phyloP scores from a whole-genome alignment of 2,329 filamentous ascomycete genomes.

The Phaeosphaeria sp. region DNA sequence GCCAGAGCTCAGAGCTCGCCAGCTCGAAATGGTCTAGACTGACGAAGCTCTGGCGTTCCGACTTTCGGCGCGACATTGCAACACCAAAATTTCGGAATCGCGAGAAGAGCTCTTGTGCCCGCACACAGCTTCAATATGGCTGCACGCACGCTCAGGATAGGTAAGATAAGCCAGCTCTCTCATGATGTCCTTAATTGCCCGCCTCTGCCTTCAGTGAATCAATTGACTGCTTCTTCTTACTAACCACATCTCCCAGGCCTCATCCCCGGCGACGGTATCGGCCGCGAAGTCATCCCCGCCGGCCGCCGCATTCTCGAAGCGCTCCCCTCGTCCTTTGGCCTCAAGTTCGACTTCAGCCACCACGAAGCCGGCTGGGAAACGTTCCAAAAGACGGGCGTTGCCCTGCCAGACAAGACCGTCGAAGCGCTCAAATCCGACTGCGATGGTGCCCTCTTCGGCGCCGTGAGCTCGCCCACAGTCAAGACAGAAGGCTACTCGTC shows the following conservation, averaged over 20 bases:
- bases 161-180: too few species aligned
- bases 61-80: slow-evolving; percentile 13
- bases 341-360: slow-evolving; percentile 94
- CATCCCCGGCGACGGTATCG: slow-evolving; percentile 97
- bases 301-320: slow-evolving; percentile 91
- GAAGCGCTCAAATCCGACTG: slow-evolving; percentile 88
- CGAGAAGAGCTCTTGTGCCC: slow-evolving; percentile 3
- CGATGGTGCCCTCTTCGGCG: slow-evolving; percentile 94
- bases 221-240: not conserved
- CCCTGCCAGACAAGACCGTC: slow-evolving; percentile 89
- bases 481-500: slow-evolving; percentile 95
- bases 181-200: too few species aligned
- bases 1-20: not conserved
- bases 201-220: too few species aligned
- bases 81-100: slow-evolving; percentile 23
- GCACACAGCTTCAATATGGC: slow-evolving; percentile 33
- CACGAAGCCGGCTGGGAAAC: slow-evolving; percentile 92
- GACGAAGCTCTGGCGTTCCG: slow-evolving; percentile 16
- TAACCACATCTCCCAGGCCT: slow-evolving; percentile 67
- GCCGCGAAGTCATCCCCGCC: slow-evolving; percentile 95
- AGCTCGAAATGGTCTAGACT: slow-evolving; percentile 6
- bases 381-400: slow-evolving; percentile 87
- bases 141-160: slow-evolving; percentile 40
- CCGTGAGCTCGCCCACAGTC: slow-evolving; percentile 86
- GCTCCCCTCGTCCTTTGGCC: slow-evolving; percentile 84